phyloP scores from a whole-genome alignment of 73 alveolate genomes.

The Paramecium sonneborni region DNA sequence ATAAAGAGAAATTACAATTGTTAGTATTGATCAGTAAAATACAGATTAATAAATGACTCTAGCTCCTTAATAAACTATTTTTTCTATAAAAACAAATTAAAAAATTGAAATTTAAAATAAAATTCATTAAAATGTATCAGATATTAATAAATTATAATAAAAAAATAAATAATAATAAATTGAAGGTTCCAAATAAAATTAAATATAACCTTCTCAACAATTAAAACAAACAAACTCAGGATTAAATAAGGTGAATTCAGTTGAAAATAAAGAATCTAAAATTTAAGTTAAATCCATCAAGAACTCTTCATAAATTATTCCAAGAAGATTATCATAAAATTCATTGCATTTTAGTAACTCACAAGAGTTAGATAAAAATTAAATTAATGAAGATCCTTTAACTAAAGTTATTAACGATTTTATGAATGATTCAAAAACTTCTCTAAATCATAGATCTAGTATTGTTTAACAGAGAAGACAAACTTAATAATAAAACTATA shows the following conservation, averaged over 20 bases:
- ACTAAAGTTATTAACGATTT: not conserved
- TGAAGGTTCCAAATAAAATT: not conserved
- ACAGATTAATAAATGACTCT: not conserved
- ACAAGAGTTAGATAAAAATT: not conserved
- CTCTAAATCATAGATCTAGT: not conserved
- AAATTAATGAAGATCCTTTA: not conserved
- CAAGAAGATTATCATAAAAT: not conserved
- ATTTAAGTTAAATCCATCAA: not conserved
- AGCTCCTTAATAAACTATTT: not conserved
- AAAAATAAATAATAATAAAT: not conserved
- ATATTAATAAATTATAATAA: not conserved
- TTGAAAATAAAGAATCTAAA: not conserved
- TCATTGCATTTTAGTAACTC: not conserved
- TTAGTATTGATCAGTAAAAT: not conserved
- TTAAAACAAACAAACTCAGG: not conserved
- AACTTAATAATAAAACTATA: not conserved
- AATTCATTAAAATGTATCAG: not conserved
- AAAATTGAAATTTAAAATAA: not conserved
- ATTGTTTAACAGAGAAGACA: not conserved
- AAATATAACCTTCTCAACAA: not conserved
- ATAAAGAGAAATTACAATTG: conserved; percentile 1
- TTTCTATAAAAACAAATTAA: not conserved
- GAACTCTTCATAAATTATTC: not conserved
- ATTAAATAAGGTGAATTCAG: not conserved
- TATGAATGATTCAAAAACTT: not conserved